Evolutionary conservation across 2,329 filamentous ascomycete species (phyloP), one percentile per base, ranked within the genome.

Genomic region (Aspergillus tanneri): DNA sequence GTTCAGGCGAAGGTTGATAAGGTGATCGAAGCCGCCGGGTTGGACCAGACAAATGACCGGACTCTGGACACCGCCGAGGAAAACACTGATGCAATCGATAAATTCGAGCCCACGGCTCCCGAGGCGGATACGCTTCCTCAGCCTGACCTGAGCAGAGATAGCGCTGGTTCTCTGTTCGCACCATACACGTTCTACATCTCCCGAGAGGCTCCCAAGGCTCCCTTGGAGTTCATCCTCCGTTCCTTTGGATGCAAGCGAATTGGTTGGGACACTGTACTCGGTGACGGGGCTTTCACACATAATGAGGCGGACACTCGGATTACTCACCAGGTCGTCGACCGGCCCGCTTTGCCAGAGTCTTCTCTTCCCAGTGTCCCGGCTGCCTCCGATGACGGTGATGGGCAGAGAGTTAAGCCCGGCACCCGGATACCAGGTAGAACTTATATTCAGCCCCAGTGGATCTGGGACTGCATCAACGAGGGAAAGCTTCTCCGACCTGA

Each of bases 381-480:
- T 14, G 65, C 65, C 3, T 71, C 74, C 28, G 75, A 77, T 24
- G 68, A 73, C 37, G 75, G 69, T 16, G 74, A 61, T 39, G 36
- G 74, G 59, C 22, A 70, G 27, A 75, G 70, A 53, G 70, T 78
- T 52, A 75, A 72, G 62, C 73, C 77, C 23, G 87, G 88, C 62
- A 83, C 83, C 55, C 84, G 90, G 52, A 86, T 97, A 53, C 90
- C 92, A n/a, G 92, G 92, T 27, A 82, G 93, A 57, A 90, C 84
- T 55, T 99, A 99, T 61, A 75, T 99, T 47, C 93, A 99, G 74
- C 93, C 93, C 16, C 93, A 99, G 68, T 99, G 95, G 92, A 84
- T 99, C 3, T 99, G 93, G 93, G 93, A 99, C 66, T 92, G 88
- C 62, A 76, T 96, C 68, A 99, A 99, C 68, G 88, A 93, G 37